These are phyloP conservation scores for Cudoniella acicularis DNA, from an alignment of 495 filamentous ascomycete species.

Conservation along the genomic window DNA sequence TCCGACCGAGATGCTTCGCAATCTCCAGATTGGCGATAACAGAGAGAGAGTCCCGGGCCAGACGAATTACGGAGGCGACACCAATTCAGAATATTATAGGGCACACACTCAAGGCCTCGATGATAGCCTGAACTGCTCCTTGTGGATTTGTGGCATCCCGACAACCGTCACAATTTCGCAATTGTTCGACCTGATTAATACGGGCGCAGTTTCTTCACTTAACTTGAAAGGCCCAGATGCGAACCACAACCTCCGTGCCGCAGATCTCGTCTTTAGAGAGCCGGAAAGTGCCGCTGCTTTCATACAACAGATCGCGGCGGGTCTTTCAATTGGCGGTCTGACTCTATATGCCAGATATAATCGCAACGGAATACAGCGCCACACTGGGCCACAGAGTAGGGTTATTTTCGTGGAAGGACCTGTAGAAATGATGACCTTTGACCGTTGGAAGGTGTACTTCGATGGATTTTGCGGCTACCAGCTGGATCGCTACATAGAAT, in stretches of 20 bases:
- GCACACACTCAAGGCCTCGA: neutral
- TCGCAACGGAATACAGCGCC: neutral
- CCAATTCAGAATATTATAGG: neutral
- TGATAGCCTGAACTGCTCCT: constrained; percentile 1
- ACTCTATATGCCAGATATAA: constrained; percentile 5
- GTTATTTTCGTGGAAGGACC: constrained; percentile 8
- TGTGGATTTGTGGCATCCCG: neutral
- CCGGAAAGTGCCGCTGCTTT: constrained; percentile 6
- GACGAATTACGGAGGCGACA: neutral
- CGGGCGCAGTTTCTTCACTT: constrained; percentile 6
- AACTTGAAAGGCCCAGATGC: neutral
- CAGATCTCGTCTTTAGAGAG: constrained; percentile 10
- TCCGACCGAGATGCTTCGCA: neutral
- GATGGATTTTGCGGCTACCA: neutral
- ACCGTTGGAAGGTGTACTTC: constrained; percentile 3
- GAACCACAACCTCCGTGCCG: neutral
- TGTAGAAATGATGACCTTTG: neutral
- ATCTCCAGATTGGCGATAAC: neutral
- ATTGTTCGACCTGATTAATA: constrained; percentile 2
- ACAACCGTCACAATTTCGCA: neutral
- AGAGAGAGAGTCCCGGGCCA: neutral
- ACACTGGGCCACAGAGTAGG: neutral
- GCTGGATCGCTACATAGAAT: neutral
- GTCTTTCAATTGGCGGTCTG: constrained; percentile 3
- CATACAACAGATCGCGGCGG: neutral